Base-by-base conservation (phyloP, 768 basidiomycete genomes). In the Zangia roseola region DNA sequence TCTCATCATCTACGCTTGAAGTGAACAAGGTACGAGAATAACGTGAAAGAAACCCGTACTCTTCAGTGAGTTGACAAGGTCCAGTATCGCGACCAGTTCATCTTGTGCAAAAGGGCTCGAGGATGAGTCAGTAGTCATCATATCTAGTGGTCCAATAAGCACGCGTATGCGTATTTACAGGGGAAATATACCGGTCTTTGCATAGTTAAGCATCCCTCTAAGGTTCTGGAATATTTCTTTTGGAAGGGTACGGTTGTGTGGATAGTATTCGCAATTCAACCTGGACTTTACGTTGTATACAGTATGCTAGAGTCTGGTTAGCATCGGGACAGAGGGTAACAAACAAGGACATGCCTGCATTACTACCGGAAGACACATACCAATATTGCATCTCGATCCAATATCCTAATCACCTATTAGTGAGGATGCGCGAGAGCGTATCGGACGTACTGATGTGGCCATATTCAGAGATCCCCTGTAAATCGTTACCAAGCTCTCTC, bases 71-170 rank as follows among this genome's bases (percentile, higher is more conserved):
- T 55, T 50, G 40, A 57, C 21, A 3, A 59, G 43, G n/a, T 55
- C 53, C 10, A 55, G 8, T 8, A 59, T 50, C 6, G 57, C 40
- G 23, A 34, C 30, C 2, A 59, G 47, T 4, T 57, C 57, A 14
- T 50, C 57, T 43, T 59, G 42, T 26, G 39, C 28, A 6, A 57
- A 59, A 1, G 51, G 56, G 19, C 56, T 55, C 31, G 57, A 26
- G 5, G 58, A 59, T 2, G 58, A 56, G 41, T 58, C 38, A 6
- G 53, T 34, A 6, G 57, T 57, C 28, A 57, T 43, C 28, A 57
- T 50, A 21, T 57, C 56, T 57, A 14, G 10, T 6, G 1, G n/a
- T n/a, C n/a, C n/a, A n/a, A n/a, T n/a, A n/a, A n/a, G n/a, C n/a
- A n/a, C n/a, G n/a, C n/a, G n/a, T n/a, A n/a, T n/a, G n/a, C n/a